Percentiles rank a stretch among this genome's conserved stretches.
These are phyloP conservation scores for Verticillium klebahnii DNA, from an alignment of 2,329 filamentous ascomycete genomes.

Conservation along the genomic window DNA sequence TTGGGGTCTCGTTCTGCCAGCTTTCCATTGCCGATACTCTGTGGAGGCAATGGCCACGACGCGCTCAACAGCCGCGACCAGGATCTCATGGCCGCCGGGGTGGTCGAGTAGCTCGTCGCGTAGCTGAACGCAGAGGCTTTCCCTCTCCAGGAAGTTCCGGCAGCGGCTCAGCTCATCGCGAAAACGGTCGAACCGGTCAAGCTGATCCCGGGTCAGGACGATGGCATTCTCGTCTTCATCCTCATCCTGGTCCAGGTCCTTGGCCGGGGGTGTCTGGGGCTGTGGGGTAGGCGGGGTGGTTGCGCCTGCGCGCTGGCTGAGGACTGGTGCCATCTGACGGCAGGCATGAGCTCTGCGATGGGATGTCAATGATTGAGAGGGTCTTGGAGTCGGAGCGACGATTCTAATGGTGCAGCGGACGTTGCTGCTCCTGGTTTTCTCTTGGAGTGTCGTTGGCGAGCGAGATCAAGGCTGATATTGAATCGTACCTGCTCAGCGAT, in stretches of 20 bases:
- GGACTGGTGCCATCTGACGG: neutral
- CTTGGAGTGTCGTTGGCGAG: neutral
- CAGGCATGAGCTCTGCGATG: neutral
- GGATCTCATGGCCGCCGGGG: constrained; percentile 2
- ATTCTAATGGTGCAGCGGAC: neutral
- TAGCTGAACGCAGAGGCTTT: neutral
- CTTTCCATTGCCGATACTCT: neutral
- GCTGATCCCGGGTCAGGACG: neutral
- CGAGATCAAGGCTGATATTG: neutral
- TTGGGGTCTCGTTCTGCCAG: neutral
- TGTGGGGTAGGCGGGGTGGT: neutral
- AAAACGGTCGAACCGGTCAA: neutral
- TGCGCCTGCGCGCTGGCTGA: neutral
- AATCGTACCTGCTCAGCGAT: neutral
- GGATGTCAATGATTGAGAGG: neutral
- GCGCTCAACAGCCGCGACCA: constrained; percentile 3
- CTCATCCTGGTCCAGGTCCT: neutral
- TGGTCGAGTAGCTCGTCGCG: constrained; percentile 4
- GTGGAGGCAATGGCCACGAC: neutral
- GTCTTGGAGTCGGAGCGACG: neutral
- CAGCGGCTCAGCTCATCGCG: constrained; percentile 4
- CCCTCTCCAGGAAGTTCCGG: neutral
- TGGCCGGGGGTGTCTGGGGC: neutral
- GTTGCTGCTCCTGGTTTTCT: neutral
- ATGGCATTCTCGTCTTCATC: neutral